These are phyloP conservation scores for Betula pendula DNA, from an alignment of 306 rosid species.

Conservation along the genomic window DNA sequence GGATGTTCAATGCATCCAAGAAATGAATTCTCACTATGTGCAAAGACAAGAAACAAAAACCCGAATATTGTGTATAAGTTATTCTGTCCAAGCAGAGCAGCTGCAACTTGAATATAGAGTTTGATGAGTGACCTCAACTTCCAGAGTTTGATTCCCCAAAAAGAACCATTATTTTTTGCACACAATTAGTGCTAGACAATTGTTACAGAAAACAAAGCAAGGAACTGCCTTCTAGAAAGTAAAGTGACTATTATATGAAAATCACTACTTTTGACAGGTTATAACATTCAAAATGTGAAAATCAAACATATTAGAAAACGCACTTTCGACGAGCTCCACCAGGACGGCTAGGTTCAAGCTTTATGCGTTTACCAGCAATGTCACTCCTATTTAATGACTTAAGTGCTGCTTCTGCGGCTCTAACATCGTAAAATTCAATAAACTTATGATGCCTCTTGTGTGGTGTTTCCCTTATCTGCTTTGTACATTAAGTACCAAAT, in stretches of 20 bases:
- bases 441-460: constrained; percentile 99
- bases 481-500: constrained; percentile 10
- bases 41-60: not conserved
- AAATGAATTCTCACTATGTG: not conserved
- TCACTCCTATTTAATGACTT: constrained; percentile 93
- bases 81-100: not conserved
- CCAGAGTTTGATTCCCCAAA: not conserved
- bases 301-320: constrained; percentile 31
- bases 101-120: not conserved
- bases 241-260: not conserved
- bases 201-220: not conserved
- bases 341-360: constrained; percentile 99
- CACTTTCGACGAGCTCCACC: constrained; percentile 99
- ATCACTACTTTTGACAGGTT: not conserved
- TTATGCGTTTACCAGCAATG: constrained; percentile 97
- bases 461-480: constrained; percentile 98
- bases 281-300: constrained; percentile 9
- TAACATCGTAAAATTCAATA: constrained; percentile 91
- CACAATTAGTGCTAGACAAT: not conserved
- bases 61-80: not conserved
- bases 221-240: not conserved
- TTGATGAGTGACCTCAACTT: not conserved
- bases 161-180: not conserved
- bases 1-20: not conserved
- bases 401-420: constrained; percentile 96